Conservation (phyloP, 179 eudicot genomes). For the Monotropa hypopitys region DNA sequence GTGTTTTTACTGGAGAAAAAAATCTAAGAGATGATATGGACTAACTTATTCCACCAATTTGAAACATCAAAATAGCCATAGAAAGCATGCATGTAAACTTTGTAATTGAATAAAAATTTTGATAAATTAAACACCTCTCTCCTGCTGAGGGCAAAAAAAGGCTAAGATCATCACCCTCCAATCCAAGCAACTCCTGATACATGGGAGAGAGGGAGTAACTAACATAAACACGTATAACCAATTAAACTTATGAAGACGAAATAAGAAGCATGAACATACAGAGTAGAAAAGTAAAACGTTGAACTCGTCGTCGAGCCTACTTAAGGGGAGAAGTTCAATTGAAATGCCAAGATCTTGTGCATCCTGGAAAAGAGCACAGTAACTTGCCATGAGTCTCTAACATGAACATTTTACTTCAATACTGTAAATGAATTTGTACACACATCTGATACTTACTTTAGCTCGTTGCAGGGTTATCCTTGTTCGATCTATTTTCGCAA, state of each 20-base stretch:
- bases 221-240: neutral
- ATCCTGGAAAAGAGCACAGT: conserved; percentile 43
- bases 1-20: neutral
- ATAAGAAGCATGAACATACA: conserved; percentile 31
- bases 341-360: conserved; percentile 97
- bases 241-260: neutral
- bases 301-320: conserved; percentile 51
- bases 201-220: conserved; percentile 5
- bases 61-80: neutral
- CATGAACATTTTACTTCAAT: neutral
- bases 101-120: neutral
- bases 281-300: conserved; percentile 66
- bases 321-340: conserved; percentile 80
- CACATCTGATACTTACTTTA: conserved; percentile 35
- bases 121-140: conserved; percentile 44
- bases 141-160: conserved; percentile 55
- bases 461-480: conserved; percentile 97
- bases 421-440: neutral
- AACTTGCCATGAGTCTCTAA: neutral
- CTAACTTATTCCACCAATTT: neutral
- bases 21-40: neutral
- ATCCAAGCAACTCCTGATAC: conserved; percentile 73
- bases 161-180: conserved; percentile 61
- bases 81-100: neutral
- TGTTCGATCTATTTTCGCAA: conserved; percentile 66